Evolutionary conservation across 164 flowering plant species (phyloP).

Genomic region (grape (Vitis vinifera)): DNA sequence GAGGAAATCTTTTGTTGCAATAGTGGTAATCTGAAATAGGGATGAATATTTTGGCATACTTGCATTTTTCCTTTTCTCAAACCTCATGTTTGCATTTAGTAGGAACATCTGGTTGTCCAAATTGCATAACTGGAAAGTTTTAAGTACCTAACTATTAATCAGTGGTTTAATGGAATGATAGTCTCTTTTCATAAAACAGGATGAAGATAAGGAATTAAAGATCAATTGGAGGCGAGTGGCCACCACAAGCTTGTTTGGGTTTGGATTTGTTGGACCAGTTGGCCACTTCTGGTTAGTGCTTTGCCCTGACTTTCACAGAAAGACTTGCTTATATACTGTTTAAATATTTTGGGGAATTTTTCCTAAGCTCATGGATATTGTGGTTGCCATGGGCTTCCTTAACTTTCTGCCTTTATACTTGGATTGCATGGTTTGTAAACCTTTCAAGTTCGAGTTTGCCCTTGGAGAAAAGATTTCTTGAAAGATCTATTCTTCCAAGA

Average conservation of each 20-base stretch:
- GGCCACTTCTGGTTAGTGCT: conserved; percentile 83
- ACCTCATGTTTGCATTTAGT: too few relatives aligned
- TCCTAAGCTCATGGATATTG: neutral
- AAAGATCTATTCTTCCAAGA: too few relatives aligned
- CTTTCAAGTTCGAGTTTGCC: too few relatives aligned
- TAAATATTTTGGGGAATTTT: neutral
- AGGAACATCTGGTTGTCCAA: neutral
- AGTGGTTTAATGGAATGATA: neutral
- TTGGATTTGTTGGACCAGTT: conserved; percentile 90
- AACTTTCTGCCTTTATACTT: too few relatives aligned
- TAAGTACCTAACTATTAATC: neutral
- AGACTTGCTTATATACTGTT: neutral
- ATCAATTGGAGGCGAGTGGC: conserved; percentile 86
- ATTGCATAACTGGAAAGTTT: neutral
- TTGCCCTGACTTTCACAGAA: neutral
- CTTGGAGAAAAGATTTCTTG: too few relatives aligned
- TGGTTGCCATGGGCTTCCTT: too few relatives aligned
- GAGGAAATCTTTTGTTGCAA: too few relatives aligned
- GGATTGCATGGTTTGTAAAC: too few relatives aligned
- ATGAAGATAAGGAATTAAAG: conserved; percentile 41
- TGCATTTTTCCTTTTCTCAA: too few relatives aligned
- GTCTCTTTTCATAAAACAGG: conserved; percentile 30
- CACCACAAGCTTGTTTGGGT: conserved; percentile 80
- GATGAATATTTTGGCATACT: too few relatives aligned
- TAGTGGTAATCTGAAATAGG: too few relatives aligned